Base-by-base conservation (phyloP, 495 filamentous ascomycete species). In the Aspergillus conjunctus region DNA sequence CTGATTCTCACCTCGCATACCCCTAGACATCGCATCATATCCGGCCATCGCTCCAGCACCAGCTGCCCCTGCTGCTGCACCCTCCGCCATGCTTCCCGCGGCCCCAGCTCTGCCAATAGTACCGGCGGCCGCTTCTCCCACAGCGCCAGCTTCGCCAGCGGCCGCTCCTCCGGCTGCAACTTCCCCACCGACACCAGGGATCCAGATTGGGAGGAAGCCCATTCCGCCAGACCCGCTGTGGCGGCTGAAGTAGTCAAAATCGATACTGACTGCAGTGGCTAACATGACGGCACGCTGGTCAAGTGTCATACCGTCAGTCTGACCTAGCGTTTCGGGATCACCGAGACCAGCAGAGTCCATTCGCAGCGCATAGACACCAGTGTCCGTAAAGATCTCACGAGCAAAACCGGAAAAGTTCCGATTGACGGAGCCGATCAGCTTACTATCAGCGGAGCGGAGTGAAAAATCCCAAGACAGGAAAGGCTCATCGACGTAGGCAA, bases 201-300 rank as follows among this genome's bases (percentile, higher is more conserved):
- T 77, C 82, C 81, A 87, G 17, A 88, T 45, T 1, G 86, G 87
- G 73, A 86, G 79, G 58, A 85, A 81, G 0, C 82, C 79, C 26
- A 77, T 70, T 3, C 77, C 79, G 22, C 81, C 79, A 10, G 75
- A 57, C 7, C 75, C 67, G 48, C 80, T 84, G 56, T 87, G 80
- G 3, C 86, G 78, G 61, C 85, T 88, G 71, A 90, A 90, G 66
- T 89, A 90, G 68, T 90, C 87, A 58, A 89, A 90, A 68, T 90
- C 87, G 52, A 90, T 76, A 50, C 81, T 87, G 17, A 89, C 86
- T 17, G 87, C 87, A 2, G 86, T 88, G 17, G 87, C 87, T 32
- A 90, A 76, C 87, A 89, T 89, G 22, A 89, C 81, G 1, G 87
- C 87, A 39, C 87, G 80, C 72, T 89, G 86, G 64, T 89, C 87